Base-by-base conservation (phyloP, 2,329 filamentous ascomycete species). In the Talaromyces sp. region DNA sequence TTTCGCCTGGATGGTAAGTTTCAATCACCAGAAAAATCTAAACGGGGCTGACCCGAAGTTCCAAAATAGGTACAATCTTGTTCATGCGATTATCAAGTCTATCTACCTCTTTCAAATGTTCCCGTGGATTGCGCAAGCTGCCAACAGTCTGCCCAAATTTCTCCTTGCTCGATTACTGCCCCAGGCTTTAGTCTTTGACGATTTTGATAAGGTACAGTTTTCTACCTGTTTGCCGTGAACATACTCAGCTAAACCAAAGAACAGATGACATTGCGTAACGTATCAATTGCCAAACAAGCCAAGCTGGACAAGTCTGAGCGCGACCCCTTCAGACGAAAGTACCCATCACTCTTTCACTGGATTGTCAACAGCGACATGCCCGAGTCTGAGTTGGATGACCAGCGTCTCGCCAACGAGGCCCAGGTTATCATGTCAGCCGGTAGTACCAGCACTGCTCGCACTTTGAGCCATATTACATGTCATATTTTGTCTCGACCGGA, bases 351-450 rank as follows among this genome's bases (percentile, higher is more conserved):
- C 24, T 67, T 67, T 47, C 66, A 63, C 52, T 62, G 65, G 35
- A 66, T 41, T 48, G 58, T 60, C 11, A 60, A 60, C 41, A 69
- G 67, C 14, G 67, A 69, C 33, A 60, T 69, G 39, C 67, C 67
- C 2, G 60, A 67, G 24, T 69, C 67, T 8, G 73, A 76, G 57
- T 68, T 69, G 47, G 43, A 66, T 13, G 64, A 63, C 2, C 57
- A 65, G 6, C 71, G 73, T 10, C 69, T 75, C 3, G 61, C 67
- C 41, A 67, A 72, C 11, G 74, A 76, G 67, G 72, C 72, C 11
- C 65, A 67, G 35, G 61, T 69, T 1, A 65, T 76, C 3, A 57
- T 74, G 14, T 70, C 65, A 10, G 70, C 70, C 35, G 74, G 72
- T 14, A 67, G 70, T 14, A 68, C 69, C 11, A 76, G 72, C 10